Evolutionary conservation across 1,284 basidiomycete genomes (phyloP).

Genomic region (Ustilago lituana): DNA sequence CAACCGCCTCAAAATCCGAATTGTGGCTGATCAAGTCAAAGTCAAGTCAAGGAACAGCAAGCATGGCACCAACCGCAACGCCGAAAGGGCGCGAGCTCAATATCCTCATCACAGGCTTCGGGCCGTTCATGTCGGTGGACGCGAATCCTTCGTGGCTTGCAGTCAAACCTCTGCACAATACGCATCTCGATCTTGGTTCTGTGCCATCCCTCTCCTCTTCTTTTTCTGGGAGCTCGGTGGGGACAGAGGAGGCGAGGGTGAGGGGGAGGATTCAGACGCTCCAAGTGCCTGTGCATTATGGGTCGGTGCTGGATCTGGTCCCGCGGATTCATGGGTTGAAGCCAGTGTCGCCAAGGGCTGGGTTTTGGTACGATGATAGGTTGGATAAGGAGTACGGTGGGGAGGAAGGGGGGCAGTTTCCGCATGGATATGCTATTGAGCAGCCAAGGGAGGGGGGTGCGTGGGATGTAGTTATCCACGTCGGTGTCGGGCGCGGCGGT

Average conservation of each 20-base stretch:
- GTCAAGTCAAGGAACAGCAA: neutral
- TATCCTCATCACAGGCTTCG: slow-evolving; percentile 49
- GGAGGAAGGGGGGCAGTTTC: slow-evolving; percentile 2
- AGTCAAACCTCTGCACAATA: slow-evolving; percentile 34
- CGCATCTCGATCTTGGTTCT: slow-evolving; percentile 10
- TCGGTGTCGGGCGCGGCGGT: slow-evolving; percentile 35
- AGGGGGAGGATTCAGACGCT: slow-evolving; percentile 36
- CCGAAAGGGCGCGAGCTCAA: slow-evolving; percentile 7
- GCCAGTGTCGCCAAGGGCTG: neutral
- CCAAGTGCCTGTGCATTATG: slow-evolving; percentile 43
- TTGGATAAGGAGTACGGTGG: slow-evolving; percentile 19
- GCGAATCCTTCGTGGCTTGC: slow-evolving; percentile 50
- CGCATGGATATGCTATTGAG: slow-evolving; percentile 25
- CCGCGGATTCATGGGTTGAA: slow-evolving; percentile 25
- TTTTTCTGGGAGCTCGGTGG: neutral
- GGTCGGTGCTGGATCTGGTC: slow-evolving; percentile 32
- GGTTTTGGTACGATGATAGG: slow-evolving; percentile 35
- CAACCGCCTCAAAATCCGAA: too few species aligned
- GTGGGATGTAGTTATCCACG: slow-evolving; percentile 45
- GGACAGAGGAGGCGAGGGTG: neutral
- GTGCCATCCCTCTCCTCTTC: neutral
- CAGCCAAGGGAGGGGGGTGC: neutral
- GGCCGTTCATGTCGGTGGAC: slow-evolving; percentile 35
- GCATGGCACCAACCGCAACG: slow-evolving; percentile 20
- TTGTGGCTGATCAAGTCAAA: too few species aligned